Evolutionary conservation across 2,329 filamentous ascomycete species (phyloP).

Genomic region (Fusarium sp.): DNA sequence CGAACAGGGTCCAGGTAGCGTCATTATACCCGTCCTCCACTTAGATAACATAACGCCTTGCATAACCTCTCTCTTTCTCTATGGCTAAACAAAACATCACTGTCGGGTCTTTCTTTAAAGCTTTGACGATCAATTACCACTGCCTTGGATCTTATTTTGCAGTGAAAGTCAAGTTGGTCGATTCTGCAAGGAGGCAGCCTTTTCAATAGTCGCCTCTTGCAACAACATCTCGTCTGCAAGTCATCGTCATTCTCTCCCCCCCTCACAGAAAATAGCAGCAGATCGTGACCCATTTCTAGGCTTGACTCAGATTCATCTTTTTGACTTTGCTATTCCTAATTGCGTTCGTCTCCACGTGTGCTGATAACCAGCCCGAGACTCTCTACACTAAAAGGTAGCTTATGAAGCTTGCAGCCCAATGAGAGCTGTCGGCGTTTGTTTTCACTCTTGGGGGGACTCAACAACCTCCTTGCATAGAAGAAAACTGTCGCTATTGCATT

Average conservation of each 20-base stretch:
- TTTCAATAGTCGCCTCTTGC: not conserved
- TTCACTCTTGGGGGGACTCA: conserved; percentile 1
- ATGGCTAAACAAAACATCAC: conserved; percentile 11
- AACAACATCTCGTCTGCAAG: conserved; percentile 13
- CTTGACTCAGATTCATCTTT: conserved; percentile 29
- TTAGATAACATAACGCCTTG: conserved; percentile 20
- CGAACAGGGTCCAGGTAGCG: conserved; percentile 36
- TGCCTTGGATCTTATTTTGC: not conserved
- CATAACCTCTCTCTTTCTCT: not conserved
- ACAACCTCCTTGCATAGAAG: conserved; percentile 27
- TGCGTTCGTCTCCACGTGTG: conserved; percentile 40
- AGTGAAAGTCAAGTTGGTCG: not conserved
- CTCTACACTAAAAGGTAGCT: conserved; percentile 1
- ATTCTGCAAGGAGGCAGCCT: conserved; percentile 14
- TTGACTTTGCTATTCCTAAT: conserved; percentile 21
- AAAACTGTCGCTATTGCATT: conserved; percentile 12
- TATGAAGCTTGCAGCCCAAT: conserved; percentile 35
- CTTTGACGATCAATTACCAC: conserved; percentile 6
- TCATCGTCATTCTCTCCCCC: conserved; percentile 24
- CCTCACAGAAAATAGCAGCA: conserved; percentile 32
- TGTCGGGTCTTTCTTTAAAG: conserved; percentile 6
- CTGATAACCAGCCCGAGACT: conserved; percentile 21
- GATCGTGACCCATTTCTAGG: conserved; percentile 27
- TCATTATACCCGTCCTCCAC: conserved; percentile 30
- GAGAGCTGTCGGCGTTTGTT: conserved; percentile 5